phyloP scores from a whole-genome alignment of 2,329 filamentous ascomycete genomes.

The Diaporthe batatas region DNA sequence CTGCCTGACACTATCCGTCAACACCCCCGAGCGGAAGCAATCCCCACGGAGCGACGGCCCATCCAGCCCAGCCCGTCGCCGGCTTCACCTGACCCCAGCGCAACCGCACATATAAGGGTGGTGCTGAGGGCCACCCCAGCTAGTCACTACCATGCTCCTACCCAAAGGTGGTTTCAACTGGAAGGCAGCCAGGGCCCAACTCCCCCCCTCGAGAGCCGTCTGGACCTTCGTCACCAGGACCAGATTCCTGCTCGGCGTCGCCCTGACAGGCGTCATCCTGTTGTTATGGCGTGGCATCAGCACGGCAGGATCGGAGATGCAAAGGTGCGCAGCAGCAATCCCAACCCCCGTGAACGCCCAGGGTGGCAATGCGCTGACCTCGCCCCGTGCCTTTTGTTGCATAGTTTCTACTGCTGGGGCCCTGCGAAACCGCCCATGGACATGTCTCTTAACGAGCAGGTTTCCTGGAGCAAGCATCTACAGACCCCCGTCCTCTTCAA shows the following conservation, averaged over 20 bases:
- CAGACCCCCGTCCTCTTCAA: slow-evolving; percentile 97
- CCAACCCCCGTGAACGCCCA: neutral
- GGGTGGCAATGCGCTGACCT: slow-evolving; percentile 32
- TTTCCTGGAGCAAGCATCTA: slow-evolving; percentile 88
- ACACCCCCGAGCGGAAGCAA: neutral
- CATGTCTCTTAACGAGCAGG: slow-evolving; percentile 92
- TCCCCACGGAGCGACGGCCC: slow-evolving; percentile 28
- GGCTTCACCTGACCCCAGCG: slow-evolving; percentile 35
- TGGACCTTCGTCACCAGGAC: slow-evolving; percentile 80
- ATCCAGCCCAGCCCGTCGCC: slow-evolving; percentile 29
- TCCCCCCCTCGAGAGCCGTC: slow-evolving; percentile 82
- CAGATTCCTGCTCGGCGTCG: slow-evolving; percentile 81
- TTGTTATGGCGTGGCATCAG: slow-evolving; percentile 91
- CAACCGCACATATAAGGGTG: slow-evolving; percentile 49
- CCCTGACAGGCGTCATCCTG: slow-evolving; percentile 77
- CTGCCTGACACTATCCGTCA: slow-evolving; percentile 24
- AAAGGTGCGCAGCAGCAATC: slow-evolving; percentile 74
- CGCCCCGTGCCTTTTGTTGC: slow-evolving; percentile 17
- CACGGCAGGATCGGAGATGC: slow-evolving; percentile 86
- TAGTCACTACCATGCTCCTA: slow-evolving; percentile 79
- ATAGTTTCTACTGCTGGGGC: slow-evolving; percentile 97
- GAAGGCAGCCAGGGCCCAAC: slow-evolving; percentile 86
- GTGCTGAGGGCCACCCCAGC: slow-evolving; percentile 57
- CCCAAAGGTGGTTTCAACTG: slow-evolving; percentile 91
- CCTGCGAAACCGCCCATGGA: slow-evolving; percentile 95